Conservation (phyloP, 257 asterid species). For the Przewalskia tangutica region DNA sequence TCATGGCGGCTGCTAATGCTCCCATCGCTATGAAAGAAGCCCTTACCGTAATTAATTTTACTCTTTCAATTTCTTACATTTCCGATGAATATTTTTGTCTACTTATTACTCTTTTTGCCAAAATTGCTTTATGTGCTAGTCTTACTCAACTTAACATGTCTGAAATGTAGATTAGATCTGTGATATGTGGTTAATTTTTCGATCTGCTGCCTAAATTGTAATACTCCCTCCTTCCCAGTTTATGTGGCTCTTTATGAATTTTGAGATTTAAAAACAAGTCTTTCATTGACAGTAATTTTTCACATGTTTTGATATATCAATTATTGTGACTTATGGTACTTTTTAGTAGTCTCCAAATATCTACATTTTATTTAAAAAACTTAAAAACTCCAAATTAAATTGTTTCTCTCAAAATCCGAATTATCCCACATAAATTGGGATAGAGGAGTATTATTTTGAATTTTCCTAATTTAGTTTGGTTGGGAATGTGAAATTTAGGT, state of each 20-base stretch:
- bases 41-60: slow-evolving; percentile 49
- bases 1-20: slow-evolving; percentile 95
- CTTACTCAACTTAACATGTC: background rate
- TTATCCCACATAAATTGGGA: no score
- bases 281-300: no score
- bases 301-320: no score
- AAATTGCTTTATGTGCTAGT: background rate
- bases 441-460: background rate
- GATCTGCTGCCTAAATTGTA: slow-evolving; percentile 23
- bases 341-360: no score
- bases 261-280: no score
- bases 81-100: background rate
- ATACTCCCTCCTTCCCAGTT: no score
- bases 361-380: no score
- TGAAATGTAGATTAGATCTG: background rate
- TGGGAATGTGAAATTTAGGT: background rate
- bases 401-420: no score
- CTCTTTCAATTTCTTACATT: background rate
- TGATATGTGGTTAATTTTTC: slow-evolving; percentile 12
- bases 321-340: no score
- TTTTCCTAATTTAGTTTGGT: background rate
- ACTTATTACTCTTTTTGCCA: background rate
- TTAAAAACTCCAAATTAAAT: no score
- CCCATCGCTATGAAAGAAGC: slow-evolving; percentile 94
- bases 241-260: no score